Conservation (phyloP, 129 eudicot species). For the Chrysanthemum lavandulifolium region DNA sequence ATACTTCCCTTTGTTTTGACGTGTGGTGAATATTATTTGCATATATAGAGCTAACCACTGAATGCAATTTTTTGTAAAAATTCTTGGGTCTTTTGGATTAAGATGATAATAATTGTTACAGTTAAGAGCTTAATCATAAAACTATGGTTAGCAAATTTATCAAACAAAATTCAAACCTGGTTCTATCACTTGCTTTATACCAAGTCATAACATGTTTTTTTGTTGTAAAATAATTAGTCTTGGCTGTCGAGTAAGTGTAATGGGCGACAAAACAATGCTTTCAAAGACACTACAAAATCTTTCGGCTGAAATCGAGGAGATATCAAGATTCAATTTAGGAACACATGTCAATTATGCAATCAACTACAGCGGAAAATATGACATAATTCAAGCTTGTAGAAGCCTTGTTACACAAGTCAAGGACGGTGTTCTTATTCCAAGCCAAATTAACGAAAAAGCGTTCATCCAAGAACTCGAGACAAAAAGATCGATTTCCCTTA, state of each 20-base stretch:
- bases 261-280: conserved; percentile 14
- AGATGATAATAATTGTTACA: no score
- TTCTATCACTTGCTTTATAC: neutral
- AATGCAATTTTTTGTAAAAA: no score
- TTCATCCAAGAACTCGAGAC: conserved; percentile 10
- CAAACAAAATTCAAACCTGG: no score
- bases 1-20: no score
- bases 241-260: conserved; percentile 17
- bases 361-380: conserved; percentile 19
- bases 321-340: conserved; percentile 7
- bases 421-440: conserved; percentile 15
- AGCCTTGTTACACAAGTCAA: conserved; percentile 12
- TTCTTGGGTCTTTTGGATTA: no score
- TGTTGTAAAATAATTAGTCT: neutral
- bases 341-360: conserved; percentile 15
- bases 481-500: neutral
- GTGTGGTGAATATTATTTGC: no score
- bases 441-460: neutral
- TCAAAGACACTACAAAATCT: neutral
- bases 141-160: no score
- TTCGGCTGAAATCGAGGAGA: conserved; percentile 10
- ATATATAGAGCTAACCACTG: no score
- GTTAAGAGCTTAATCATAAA: no score
- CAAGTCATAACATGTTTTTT: neutral
- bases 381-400: conserved; percentile 20